Conservation (phyloP, 2,329 filamentous ascomycete species). For the Pseudogymnoascus sp. region DNA sequence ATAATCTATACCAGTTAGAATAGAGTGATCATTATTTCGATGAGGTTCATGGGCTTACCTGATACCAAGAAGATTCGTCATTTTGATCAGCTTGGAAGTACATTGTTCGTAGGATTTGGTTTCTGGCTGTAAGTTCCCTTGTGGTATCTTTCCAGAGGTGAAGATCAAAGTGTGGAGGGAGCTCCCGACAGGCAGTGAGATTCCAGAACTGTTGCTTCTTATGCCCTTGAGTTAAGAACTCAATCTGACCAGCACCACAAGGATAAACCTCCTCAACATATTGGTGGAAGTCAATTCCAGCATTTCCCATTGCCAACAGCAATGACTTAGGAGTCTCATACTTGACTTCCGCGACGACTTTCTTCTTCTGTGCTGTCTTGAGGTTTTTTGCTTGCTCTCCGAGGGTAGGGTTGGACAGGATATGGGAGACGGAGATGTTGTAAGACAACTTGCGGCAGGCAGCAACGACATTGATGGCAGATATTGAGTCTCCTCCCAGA, state of each 20-base stretch:
- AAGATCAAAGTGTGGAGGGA: constrained; percentile 6
- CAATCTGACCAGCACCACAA: constrained; percentile 16
- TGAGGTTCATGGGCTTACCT: not conserved
- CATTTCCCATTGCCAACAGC: not conserved
- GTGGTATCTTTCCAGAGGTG: constrained; percentile 10
- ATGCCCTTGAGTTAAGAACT: constrained; percentile 18
- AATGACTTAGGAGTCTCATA: not conserved
- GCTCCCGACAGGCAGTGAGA: constrained; percentile 11
- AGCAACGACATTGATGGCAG: constrained; percentile 29
- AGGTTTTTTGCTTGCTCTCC: constrained; percentile 9
- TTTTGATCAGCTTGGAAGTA: constrained; percentile 14
- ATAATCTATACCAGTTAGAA: constrained; percentile 14
- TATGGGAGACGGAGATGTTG: constrained; percentile 2
- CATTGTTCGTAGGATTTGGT: constrained; percentile 17
- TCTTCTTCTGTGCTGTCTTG: not conserved
- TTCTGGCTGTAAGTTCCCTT: constrained; percentile 11
- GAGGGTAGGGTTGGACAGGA: not conserved
- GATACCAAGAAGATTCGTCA: constrained; percentile 1
- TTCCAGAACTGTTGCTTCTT: constrained; percentile 16
- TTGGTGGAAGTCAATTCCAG: not conserved
- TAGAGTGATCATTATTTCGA: not conserved
- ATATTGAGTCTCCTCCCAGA: constrained; percentile 40
- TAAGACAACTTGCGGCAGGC: not conserved
- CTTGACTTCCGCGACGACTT: not conserved
- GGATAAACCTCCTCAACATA: constrained; percentile 19